A percentile compares a stretch with the other conserved stretches of the same genome.
Evolutionary conservation across 2,329 filamentous ascomycete genomes (phyloP).

Genomic region (Phoma herbarum): DNA sequence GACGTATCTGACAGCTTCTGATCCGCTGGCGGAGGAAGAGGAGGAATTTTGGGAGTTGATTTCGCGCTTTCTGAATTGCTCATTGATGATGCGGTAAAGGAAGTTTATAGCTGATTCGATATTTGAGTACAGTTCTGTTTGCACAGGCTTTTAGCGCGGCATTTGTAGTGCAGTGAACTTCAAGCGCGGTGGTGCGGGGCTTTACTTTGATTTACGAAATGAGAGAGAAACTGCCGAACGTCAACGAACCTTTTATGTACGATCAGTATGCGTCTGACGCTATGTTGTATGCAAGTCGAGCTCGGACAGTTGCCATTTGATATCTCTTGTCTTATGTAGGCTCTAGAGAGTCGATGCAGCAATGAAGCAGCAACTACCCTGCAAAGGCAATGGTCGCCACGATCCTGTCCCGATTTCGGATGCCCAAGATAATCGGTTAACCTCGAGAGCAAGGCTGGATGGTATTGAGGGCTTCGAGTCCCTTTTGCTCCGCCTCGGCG

Average conservation of each 20-base stretch:
- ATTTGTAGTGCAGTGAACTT: neutral
- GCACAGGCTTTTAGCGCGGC: neutral
- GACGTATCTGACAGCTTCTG: slow-evolving; percentile 34
- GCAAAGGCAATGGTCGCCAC: neutral
- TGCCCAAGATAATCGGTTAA: neutral
- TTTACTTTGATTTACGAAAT: neutral
- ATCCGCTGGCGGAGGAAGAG: slow-evolving; percentile 16
- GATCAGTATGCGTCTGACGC: no score
- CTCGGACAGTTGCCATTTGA: no score
- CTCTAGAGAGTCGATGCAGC: neutral
- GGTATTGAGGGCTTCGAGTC: neutral
- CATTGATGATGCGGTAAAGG: slow-evolving; percentile 25
- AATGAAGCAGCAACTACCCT: neutral
- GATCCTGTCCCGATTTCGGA: neutral
- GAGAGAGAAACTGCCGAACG: neutral
- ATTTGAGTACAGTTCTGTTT: neutral
- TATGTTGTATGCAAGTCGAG: no score
- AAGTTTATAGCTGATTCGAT: neutral
- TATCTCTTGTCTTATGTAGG: neutral
- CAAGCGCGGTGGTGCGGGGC: neutral
- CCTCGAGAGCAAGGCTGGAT: neutral
- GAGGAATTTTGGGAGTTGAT: slow-evolving; percentile 15
- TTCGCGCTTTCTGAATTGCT: slow-evolving; percentile 28
- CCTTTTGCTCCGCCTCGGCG: neutral
- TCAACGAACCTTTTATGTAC: neutral